A percentile compares a stretch with the other conserved stretches of the same genome.
These are phyloP conservation scores for Zygoascus ofunaensis DNA, from an alignment of 805 yeast species.

Conservation along the genomic window DNA sequence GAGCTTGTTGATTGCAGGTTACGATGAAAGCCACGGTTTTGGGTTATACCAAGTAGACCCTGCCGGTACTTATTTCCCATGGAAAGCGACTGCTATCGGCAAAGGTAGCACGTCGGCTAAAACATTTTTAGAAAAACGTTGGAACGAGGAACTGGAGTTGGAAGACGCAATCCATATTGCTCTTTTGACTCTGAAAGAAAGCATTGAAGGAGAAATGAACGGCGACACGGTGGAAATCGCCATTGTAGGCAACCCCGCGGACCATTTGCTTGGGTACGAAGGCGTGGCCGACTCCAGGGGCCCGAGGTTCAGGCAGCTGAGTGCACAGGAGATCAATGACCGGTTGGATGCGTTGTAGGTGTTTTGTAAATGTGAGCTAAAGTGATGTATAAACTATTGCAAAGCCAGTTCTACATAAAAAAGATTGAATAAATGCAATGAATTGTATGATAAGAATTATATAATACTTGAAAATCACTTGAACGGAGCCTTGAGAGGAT, in stretches of 20 bases:
- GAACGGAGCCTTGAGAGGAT: slow-evolving; percentile 84
- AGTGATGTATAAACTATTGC: not conserved
- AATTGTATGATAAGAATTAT: not conserved
- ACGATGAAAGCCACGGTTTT: slow-evolving; percentile 68
- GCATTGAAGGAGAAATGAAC: slow-evolving; percentile 95
- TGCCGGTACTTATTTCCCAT: slow-evolving; percentile 93
- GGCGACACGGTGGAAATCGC: slow-evolving; percentile 94
- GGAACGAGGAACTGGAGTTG: slow-evolving; percentile 94
- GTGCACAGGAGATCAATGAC: slow-evolving; percentile 90
- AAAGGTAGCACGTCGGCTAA: slow-evolving; percentile 94
- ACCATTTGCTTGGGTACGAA: slow-evolving; percentile 69
- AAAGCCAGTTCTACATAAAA: not conserved
- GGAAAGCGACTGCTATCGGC: slow-evolving; percentile 99
- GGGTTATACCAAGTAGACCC: slow-evolving; percentile 96
- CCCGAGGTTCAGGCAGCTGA: slow-evolving; percentile 77
- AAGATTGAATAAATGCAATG: not conserved
- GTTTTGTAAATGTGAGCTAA: not conserved
- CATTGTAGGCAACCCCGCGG: slow-evolving; percentile 74
- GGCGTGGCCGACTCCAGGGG: slow-evolving; percentile 75
- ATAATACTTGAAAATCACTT: slow-evolving; percentile 24
- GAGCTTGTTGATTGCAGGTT: slow-evolving; percentile 85
- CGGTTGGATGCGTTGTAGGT: slow-evolving; percentile 77
- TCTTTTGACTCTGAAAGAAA: slow-evolving; percentile 83
- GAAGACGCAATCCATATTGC: slow-evolving; percentile 99
- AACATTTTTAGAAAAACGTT: slow-evolving; percentile 93